Base-by-base conservation (phyloP, 352 stramenopile genomes). In the Pythium periplocum region DNA sequence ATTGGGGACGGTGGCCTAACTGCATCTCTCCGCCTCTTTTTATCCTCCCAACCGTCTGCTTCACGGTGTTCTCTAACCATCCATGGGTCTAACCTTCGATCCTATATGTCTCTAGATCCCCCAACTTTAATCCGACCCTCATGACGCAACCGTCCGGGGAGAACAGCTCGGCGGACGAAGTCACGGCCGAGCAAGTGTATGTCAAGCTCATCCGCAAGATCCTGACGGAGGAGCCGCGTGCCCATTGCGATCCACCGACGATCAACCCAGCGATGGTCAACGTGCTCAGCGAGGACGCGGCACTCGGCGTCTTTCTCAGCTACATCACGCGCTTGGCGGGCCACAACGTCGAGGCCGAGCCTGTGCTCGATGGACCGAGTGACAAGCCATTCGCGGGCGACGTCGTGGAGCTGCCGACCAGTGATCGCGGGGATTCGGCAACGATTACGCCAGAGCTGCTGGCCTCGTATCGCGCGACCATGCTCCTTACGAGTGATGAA, bases 401-500 rank as follows among this genome's bases (percentile, higher is more conserved):
- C 17, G 17, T 26, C 17, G 17, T 26, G 17, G 17, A 26, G 17
- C 41, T 34, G 32, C 43, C n/a, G 11, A 10, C 11, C 34, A 49
- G 40, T 31, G 30, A 12, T 5, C 7, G 6, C 45, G 17, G 3
- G 38, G 6, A 4, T 36, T 68, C 11, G 73, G 83, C 36, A 34
- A 47, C 17, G 64, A 61, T 90, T 33, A 78, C 81, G 36, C 64
- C 73, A 12, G 82, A 84, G 36, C 57, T 96, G 55, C 62, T 87
- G 49, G 66, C 74, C 50, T 91, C 82, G 45, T 93, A 90, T 68
- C 76, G 79, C 50, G 88, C 86, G 43, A 96, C 86, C 47, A 95
- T 96, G 84, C 61, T 97, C 60, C 68, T 97, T 46, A 88, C 87
- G 41, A 93, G 84, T 62, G 85, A 94, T 45, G 81, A 96, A 53